These are phyloP conservation scores for Aspergillus indologenus DNA, from an alignment of 495 filamentous ascomycete genomes.

Conservation along the genomic window DNA sequence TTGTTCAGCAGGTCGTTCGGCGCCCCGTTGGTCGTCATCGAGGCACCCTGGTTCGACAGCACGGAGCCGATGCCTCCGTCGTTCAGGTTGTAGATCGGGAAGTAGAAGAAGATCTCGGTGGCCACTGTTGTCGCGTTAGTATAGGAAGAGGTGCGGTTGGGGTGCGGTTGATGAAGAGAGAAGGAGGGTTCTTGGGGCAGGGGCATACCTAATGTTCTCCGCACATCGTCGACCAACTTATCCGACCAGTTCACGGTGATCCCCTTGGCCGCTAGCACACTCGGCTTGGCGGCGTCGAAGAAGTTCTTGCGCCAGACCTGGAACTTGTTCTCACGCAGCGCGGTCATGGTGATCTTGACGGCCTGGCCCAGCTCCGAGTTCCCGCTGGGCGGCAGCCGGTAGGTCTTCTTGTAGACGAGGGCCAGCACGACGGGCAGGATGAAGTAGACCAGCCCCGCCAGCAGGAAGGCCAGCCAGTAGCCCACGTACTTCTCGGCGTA, in stretches of 20 bases:
- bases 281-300: conserved; percentile 65
- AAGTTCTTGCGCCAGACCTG: conserved; percentile 55
- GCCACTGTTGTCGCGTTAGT: too few relatives aligned
- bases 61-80: conserved; percentile 48
- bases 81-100: conserved; percentile 51
- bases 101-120: conserved; percentile 53
- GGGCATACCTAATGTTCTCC: conserved; percentile 37
- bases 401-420: conserved; percentile 44
- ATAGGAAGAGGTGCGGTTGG: too few relatives aligned
- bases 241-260: conserved; percentile 46
- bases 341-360: conserved; percentile 50
- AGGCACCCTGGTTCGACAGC: conserved; percentile 52
- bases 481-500: conserved; percentile 42
- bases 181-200: too few relatives aligned
- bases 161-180: neutral
- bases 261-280: conserved; percentile 48
- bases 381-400: conserved; percentile 49
- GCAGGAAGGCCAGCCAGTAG: conserved; percentile 35
- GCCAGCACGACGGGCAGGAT: conserved; percentile 50
- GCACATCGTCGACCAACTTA: conserved; percentile 47
- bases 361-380: conserved; percentile 52
- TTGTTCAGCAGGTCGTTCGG: conserved; percentile 70
- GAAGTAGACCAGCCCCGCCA: conserved; percentile 49
- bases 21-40: conserved; percentile 62
- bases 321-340: conserved; percentile 55